Evolutionary conservation across 169 alveolate species (phyloP).

Genomic region (Amoebophrya sp.): DNA sequence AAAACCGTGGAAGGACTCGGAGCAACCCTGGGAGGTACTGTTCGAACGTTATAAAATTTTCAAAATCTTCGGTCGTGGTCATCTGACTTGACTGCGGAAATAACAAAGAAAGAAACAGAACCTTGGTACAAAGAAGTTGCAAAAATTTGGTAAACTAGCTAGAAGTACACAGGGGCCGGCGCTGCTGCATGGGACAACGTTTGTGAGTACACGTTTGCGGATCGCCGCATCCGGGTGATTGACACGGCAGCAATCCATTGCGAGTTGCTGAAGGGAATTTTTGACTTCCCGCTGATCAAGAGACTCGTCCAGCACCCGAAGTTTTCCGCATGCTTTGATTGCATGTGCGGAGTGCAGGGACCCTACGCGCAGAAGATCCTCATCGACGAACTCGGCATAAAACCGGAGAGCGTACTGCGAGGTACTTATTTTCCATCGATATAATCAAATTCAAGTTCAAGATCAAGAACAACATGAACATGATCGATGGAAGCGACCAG

Average conservation of each 20-base stretch:
- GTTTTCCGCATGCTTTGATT: constrained; percentile 35
- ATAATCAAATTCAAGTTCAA: too few species aligned
- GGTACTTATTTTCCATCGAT: too few species aligned
- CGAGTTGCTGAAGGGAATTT: constrained; percentile 55
- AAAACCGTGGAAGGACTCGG: not conserved
- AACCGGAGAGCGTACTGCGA: not conserved
- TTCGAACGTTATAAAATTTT: too few species aligned
- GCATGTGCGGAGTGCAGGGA: constrained; percentile 49
- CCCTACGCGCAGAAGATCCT: constrained; percentile 73
- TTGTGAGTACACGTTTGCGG: not conserved
- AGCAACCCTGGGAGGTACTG: not conserved
- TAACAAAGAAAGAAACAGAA: too few species aligned
- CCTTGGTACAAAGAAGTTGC: too few species aligned
- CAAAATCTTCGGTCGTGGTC: too few species aligned
- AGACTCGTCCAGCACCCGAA: constrained; percentile 52
- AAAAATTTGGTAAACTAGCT: too few species aligned
- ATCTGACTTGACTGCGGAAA: too few species aligned
- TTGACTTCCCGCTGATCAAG: constrained; percentile 67
- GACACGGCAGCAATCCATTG: constrained; percentile 65
- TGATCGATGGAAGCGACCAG: too few species aligned
- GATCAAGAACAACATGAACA: too few species aligned
- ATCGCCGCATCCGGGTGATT: constrained; percentile 55
- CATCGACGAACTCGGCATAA: constrained; percentile 48
- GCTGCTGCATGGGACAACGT: too few species aligned
- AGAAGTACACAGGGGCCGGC: too few species aligned